These are phyloP conservation scores for Gynochthodes officinalis DNA, from an alignment of 257 asterid species.

Conservation along the genomic window DNA sequence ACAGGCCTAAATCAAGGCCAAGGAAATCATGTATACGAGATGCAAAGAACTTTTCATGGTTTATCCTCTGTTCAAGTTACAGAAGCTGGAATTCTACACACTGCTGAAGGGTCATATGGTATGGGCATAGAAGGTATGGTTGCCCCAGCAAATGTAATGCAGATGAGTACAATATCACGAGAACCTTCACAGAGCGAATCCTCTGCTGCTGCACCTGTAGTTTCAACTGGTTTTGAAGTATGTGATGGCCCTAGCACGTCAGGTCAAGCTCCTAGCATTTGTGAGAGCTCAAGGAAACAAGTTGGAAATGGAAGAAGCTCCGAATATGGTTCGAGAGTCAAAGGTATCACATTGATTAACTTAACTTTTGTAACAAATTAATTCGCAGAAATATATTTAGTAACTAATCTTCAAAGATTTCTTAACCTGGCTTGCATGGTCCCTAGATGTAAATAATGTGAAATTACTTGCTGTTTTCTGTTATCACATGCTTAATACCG, in stretches of 20 bases:
- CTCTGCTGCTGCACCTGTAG: conserved; percentile 55
- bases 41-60: conserved; percentile 40
- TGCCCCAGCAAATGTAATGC: conserved; percentile 41
- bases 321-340: conserved; percentile 36
- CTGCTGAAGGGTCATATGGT: conserved; percentile 45
- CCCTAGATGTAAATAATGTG: no score
- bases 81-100: conserved; percentile 44
- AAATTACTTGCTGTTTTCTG: no score
- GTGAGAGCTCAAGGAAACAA: conserved; percentile 62
- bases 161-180: conserved; percentile 42
- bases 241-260: conserved; percentile 60
- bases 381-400: neutral
- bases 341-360: conserved; percentile 10
- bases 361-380: neutral
- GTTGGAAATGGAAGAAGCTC: conserved; percentile 38
- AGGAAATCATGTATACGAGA: conserved; percentile 34
- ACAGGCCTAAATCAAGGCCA: conserved; percentile 33
- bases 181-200: conserved; percentile 89
- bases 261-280: conserved; percentile 54
- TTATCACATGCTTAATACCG: no score
- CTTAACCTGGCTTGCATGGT: no score
- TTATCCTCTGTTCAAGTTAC: conserved; percentile 31
- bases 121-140: conserved; percentile 41
- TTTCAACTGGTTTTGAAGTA: conserved; percentile 52
- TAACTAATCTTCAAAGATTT: no score